Percentiles rank a stretch among this genome's conserved stretches.
Evolutionary conservation across 495 filamentous ascomycete genomes (phyloP).

Genomic region (Terfezia claveryi): DNA sequence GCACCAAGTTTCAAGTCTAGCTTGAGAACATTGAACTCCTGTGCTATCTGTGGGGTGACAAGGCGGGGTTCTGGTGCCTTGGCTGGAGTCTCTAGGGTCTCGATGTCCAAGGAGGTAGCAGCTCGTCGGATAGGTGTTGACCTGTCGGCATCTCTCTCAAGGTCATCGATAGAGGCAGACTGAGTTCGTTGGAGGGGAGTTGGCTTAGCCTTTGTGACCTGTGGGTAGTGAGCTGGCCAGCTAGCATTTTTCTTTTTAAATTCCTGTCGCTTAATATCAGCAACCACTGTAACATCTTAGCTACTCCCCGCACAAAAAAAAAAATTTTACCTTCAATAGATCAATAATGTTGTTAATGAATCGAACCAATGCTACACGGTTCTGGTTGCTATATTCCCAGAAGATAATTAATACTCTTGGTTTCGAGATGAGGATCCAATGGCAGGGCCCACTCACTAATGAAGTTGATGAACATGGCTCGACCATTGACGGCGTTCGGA

Average conservation of each 20-base stretch:
- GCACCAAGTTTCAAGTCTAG: conserved; percentile 77
- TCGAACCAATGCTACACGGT: conserved; percentile 61
- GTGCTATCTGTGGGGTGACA: conserved; percentile 78
- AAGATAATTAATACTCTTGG: not conserved
- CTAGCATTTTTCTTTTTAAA: conserved; percentile 71
- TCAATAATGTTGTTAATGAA: conserved; percentile 71
- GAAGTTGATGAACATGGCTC: conserved; percentile 50
- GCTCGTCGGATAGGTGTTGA: conserved; percentile 40
- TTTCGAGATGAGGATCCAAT: not conserved
- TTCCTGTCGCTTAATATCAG: conserved; percentile 25
- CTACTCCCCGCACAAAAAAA: not conserved
- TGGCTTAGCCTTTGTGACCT: conserved; percentile 41
- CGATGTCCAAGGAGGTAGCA: conserved; percentile 45
- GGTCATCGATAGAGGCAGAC: conserved; percentile 8
- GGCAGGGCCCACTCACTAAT: conserved; percentile 29
- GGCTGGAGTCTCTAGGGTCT: conserved; percentile 30
- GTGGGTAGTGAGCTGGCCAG: conserved; percentile 92
- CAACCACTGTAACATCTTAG: too few relatives aligned
- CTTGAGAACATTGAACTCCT: conserved; percentile 89
- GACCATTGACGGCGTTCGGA: conserved; percentile 36
- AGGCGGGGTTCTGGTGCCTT: conserved; percentile 36
- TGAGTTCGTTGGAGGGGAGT: conserved; percentile 23
- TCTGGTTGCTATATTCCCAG: conserved; percentile 50
- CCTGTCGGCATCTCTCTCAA: conserved; percentile 26
- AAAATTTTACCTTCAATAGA: conserved; percentile 27